A percentile compares a stretch with the other conserved stretches of the same genome.
These are phyloP conservation scores for Misopates orontium DNA, from an alignment of 257 asterid species.

Conservation along the genomic window DNA sequence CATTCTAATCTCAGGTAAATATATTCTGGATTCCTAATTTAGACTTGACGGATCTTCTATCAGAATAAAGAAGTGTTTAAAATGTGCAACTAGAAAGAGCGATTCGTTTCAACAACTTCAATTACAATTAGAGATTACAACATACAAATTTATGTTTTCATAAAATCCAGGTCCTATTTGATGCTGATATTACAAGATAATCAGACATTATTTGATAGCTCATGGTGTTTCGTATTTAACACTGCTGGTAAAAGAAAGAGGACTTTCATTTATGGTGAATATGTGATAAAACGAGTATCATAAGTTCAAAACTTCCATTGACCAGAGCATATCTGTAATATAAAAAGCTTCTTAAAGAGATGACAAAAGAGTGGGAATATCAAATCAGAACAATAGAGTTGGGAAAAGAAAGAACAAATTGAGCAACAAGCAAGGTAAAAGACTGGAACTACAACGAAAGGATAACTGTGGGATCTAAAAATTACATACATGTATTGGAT, in stretches of 20 bases:
- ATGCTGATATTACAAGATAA: constrained; percentile 10
- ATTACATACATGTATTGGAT: constrained; percentile 75
- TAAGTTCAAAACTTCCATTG: neutral
- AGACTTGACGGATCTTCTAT: constrained; percentile 10
- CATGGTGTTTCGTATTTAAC: constrained; percentile 3
- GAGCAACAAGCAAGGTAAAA: constrained; percentile 24
- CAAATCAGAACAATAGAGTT: constrained; percentile 3
- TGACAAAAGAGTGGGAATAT: neutral
- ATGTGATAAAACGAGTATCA: too few relatives aligned
- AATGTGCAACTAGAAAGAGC: neutral
- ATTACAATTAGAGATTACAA: constrained; percentile 18
- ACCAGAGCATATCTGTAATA: neutral
- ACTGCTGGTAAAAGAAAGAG: constrained; percentile 10
- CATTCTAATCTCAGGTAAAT: constrained; percentile 13
- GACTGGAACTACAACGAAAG: constrained; percentile 16
- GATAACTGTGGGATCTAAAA: constrained; percentile 25
- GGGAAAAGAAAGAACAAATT: constrained; percentile 13
- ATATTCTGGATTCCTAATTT: neutral
- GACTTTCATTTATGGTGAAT: neutral
- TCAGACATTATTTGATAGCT: constrained; percentile 9
- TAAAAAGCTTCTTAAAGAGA: constrained; percentile 10
- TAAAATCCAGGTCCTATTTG: constrained; percentile 15
- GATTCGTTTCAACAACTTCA: constrained; percentile 22
- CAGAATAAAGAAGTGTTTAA: constrained; percentile 20
- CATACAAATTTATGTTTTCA: neutral